Evolutionary conservation across 805 yeast species (phyloP).

Genomic region (Hanseniaspora clermontiae): DNA sequence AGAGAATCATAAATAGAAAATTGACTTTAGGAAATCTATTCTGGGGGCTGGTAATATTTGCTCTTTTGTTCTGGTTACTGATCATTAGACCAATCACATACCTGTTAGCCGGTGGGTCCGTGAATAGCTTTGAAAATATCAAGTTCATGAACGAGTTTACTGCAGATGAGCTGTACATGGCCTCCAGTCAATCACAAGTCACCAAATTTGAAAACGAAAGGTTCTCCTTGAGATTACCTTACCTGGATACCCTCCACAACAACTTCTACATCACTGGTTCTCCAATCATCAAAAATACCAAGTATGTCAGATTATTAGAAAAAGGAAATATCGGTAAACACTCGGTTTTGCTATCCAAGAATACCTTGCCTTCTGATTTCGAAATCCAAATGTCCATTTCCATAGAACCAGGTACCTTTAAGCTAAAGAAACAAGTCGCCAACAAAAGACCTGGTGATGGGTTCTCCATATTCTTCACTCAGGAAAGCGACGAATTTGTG

Average conservation of each 20-base stretch:
- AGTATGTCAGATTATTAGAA: conserved; percentile 8
- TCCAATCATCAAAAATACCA: conserved; percentile 13
- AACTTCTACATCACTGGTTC: conserved; percentile 10
- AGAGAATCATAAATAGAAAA: conserved; percentile 1
- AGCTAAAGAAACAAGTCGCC: conserved; percentile 8
- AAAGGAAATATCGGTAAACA: conserved; percentile 13
- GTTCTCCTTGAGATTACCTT: conserved; percentile 11
- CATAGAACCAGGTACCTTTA: conserved; percentile 13
- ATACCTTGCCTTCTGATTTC: conserved; percentile 11
- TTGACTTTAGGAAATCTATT: neutral
- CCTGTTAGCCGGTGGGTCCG: neutral
- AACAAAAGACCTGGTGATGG: conserved; percentile 14
- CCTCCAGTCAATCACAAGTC: conserved; percentile 8
- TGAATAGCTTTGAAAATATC: neutral
- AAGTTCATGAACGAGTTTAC: conserved; percentile 1
- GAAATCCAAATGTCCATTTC: conserved; percentile 13
- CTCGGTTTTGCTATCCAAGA: conserved; percentile 10
- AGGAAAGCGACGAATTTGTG: conserved; percentile 6
- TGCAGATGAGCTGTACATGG: neutral
- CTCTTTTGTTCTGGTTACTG: conserved; percentile 6
- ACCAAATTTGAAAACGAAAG: conserved; percentile 12
- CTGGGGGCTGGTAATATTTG: conserved; percentile 1
- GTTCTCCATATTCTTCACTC: conserved; percentile 12
- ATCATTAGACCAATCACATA: conserved; percentile 8
- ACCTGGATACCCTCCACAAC: conserved; percentile 11